These are phyloP conservation scores for Onygenales sp. DNA, from an alignment of 2,329 filamentous ascomycete genomes.

Conservation along the genomic window DNA sequence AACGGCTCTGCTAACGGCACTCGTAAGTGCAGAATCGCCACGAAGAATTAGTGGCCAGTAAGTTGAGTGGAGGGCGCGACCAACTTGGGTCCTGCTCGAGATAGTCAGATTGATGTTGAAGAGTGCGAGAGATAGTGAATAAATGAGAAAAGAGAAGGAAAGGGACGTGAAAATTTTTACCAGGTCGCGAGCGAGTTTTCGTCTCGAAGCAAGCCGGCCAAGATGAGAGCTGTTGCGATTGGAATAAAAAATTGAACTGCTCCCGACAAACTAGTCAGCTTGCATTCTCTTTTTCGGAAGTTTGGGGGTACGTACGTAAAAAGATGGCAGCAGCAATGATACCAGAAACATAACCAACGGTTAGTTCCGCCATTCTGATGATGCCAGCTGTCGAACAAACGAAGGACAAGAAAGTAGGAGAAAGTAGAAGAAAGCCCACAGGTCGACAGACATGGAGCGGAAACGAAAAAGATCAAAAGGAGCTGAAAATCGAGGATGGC, in stretches of 20 bases:
- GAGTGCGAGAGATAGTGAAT: too few relatives aligned
- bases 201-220: constrained; percentile 28
- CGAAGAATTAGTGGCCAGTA: constrained; percentile 35
- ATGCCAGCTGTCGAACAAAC: neutral
- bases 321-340: constrained; percentile 31
- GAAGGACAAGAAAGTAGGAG: neutral
- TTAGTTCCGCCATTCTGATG: constrained; percentile 13
- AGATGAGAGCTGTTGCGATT: constrained; percentile 25
- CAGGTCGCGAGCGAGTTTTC: constrained; percentile 23
- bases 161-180: constrained; percentile 1
- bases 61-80: constrained; percentile 28
- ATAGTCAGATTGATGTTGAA: neutral
- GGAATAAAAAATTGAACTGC: constrained; percentile 30
- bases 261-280: neutral
- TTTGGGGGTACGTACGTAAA: constrained; percentile 15
- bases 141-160: neutral
- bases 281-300: neutral
- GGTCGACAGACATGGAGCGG: neutral
- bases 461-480: too few relatives aligned
- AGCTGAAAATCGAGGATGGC: too few relatives aligned
- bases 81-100: constrained; percentile 25
- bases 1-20: constrained; percentile 22
- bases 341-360: constrained; percentile 31
- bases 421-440: neutral
- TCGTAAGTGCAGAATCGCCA: constrained; percentile 26